These are phyloP conservation scores for Curvularia verruculosa DNA, from an alignment of 2,329 filamentous ascomycete genomes.

Conservation along the genomic window DNA sequence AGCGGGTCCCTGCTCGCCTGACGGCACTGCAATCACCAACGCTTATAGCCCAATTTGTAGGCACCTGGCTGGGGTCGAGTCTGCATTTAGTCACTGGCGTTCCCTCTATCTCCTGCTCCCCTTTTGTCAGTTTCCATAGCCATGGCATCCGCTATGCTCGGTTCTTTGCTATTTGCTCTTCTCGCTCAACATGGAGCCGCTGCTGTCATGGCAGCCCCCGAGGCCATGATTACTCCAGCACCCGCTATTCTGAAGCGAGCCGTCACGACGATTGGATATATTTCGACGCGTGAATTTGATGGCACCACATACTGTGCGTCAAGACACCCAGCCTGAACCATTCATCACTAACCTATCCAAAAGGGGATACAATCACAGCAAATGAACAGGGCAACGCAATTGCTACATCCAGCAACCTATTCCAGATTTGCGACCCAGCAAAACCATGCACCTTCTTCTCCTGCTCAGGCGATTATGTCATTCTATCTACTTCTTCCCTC, in stretches of 20 bases:
- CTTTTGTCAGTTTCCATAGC: background rate
- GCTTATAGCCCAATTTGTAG: conserved; percentile 1
- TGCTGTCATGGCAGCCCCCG: conserved; percentile 13
- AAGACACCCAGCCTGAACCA: too few species aligned
- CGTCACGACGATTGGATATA: conserved; percentile 19
- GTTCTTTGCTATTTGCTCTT: conserved; percentile 8
- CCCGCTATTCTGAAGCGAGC: conserved; percentile 10
- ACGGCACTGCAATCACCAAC: conserved; percentile 2
- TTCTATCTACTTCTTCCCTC: conserved; percentile 4
- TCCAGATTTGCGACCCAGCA: conserved; percentile 11
- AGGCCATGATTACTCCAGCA: conserved; percentile 15
- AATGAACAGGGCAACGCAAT: conserved; percentile 14
- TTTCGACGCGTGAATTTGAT: conserved; percentile 9
- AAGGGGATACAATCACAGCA: conserved; percentile 20
- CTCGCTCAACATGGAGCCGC: conserved; percentile 4
- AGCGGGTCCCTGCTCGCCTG: conserved; percentile 13
- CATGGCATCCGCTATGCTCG: conserved; percentile 9
- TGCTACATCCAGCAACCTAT: conserved; percentile 15
- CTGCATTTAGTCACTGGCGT: conserved; percentile 1
- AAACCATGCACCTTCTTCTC: conserved; percentile 17
- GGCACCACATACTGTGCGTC: conserved; percentile 21
- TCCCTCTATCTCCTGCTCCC: background rate
- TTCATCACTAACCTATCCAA: conserved; percentile 1
- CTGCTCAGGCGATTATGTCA: conserved; percentile 13
- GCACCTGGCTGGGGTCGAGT: conserved; percentile 3